phyloP scores from a whole-genome alignment of 176 grass and related monocot species.

The Carex kokanica region DNA sequence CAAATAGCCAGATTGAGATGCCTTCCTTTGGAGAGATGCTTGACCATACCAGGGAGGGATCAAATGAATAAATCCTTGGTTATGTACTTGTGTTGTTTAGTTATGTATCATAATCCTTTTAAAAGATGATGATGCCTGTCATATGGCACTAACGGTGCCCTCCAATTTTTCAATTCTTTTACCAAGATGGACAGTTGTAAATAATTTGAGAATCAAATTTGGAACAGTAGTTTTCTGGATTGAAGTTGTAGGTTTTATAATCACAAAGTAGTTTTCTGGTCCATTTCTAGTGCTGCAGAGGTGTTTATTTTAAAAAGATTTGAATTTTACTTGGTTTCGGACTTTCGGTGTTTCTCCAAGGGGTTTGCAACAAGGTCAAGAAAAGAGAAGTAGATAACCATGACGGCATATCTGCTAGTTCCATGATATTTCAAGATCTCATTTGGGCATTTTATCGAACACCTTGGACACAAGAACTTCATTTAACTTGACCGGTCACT shows the following conservation, averaged over 20 bases:
- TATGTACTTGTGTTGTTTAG: neutral
- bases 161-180: neutral
- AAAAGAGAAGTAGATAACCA: neutral
- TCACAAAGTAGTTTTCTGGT: neutral
- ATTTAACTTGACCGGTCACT: neutral
- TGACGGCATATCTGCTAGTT: neutral
- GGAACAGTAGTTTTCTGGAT: neutral
- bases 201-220: neutral
- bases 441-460: neutral
- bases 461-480: neutral
- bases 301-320: neutral
- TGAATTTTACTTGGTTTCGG: neutral
- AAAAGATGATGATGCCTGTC: neutral
- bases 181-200: neutral
- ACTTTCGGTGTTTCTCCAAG: neutral
- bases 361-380: neutral
- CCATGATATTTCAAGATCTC: neutral
- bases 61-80: neutral
- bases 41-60: neutral
- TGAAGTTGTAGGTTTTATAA: neutral
- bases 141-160: neutral
- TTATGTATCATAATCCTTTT: neutral
- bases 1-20: slow-evolving; percentile 14
- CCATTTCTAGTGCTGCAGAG: neutral
- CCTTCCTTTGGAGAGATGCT: slow-evolving; percentile 57